Conservation (phyloP, 768 basidiomycete species). For the Collybiopsis luxurians region DNA sequence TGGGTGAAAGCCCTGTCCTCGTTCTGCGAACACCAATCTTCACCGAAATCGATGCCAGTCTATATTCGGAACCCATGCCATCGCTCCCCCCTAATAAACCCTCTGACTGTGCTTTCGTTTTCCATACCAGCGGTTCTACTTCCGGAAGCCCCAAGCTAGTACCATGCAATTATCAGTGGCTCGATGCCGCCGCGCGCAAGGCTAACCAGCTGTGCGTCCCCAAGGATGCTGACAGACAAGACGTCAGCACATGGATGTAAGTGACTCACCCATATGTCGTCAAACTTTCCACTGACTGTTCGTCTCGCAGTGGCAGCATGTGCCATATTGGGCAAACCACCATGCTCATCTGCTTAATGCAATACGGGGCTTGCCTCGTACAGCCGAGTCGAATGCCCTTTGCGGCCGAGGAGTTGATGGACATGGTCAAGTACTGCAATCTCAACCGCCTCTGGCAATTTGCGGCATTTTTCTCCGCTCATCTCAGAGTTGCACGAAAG, state of each 20-base stretch:
- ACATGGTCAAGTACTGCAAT: constrained; percentile 65
- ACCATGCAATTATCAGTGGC: constrained; percentile 66
- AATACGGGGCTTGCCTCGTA: constrained; percentile 70
- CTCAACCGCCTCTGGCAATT: constrained; percentile 80
- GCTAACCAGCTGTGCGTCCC: constrained; percentile 51
- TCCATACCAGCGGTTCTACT: constrained; percentile 82
- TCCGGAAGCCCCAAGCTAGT: constrained; percentile 81
- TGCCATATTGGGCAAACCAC: constrained; percentile 78
- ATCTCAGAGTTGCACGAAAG: constrained; percentile 57
- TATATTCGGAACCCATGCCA: constrained; percentile 24
- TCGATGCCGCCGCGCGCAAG: constrained; percentile 57
- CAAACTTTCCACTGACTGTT: constrained; percentile 30
- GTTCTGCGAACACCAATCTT: constrained; percentile 42
- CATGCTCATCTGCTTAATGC: constrained; percentile 70
- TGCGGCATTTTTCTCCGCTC: constrained; percentile 60
- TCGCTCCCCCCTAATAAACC: constrained; percentile 35
- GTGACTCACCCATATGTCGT: constrained; percentile 24
- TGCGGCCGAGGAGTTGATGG: constrained; percentile 63
- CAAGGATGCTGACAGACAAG: constrained; percentile 46
- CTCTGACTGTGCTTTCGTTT: constrained; percentile 48
- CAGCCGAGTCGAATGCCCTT: constrained; percentile 67
- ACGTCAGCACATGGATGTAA: constrained; percentile 74
- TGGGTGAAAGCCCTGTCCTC: constrained; percentile 47
- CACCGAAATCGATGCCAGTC: constrained; percentile 28
- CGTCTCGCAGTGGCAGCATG: constrained; percentile 68